Evolutionary conservation across 2,329 filamentous ascomycete species (phyloP).

Genomic region (Clonostachys solani): DNA sequence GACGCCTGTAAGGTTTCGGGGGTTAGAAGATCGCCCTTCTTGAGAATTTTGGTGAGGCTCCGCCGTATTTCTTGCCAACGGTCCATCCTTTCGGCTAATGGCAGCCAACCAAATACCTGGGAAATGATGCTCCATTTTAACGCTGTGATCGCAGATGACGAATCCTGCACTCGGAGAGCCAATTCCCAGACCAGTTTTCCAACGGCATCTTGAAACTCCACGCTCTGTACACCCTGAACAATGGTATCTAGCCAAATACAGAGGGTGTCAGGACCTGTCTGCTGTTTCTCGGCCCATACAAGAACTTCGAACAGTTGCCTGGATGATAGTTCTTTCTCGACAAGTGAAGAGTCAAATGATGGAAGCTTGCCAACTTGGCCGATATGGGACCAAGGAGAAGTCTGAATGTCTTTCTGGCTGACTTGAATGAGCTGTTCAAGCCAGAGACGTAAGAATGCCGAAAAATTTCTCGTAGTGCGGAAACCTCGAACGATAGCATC

Average conservation of each 20-base stretch:
- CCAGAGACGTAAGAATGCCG: conserved; percentile 43
- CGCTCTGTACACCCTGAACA: conserved; percentile 31
- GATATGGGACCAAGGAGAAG: conserved; percentile 26
- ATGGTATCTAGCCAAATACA: conserved; percentile 38
- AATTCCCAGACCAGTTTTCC: conserved; percentile 31
- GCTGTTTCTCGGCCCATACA: conserved; percentile 32
- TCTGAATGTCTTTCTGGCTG: conserved; percentile 17
- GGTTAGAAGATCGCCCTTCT: conserved; percentile 21
- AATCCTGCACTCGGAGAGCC: conserved; percentile 18
- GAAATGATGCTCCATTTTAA: conserved; percentile 36
- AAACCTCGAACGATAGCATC: conserved; percentile 37
- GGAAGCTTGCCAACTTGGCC: conserved; percentile 9
- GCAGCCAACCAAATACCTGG: conserved; percentile 25
- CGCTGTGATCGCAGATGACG: conserved; percentile 20
- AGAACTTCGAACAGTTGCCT: conserved; percentile 38
- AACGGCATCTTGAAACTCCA: conserved; percentile 35
- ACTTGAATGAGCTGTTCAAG: conserved; percentile 31
- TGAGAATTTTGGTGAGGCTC: conserved; percentile 23
- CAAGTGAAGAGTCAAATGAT: conserved; percentile 11
- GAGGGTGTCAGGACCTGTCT: conserved; percentile 20
- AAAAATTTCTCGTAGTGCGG: conserved; percentile 35
- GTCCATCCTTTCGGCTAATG: conserved; percentile 16
- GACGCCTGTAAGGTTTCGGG: conserved; percentile 33
- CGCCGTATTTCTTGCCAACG: conserved; percentile 26
- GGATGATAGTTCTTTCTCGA: conserved; percentile 38